Base-by-base conservation (phyloP, 2,329 filamentous ascomycete genomes). In the Didymella sp. region DNA sequence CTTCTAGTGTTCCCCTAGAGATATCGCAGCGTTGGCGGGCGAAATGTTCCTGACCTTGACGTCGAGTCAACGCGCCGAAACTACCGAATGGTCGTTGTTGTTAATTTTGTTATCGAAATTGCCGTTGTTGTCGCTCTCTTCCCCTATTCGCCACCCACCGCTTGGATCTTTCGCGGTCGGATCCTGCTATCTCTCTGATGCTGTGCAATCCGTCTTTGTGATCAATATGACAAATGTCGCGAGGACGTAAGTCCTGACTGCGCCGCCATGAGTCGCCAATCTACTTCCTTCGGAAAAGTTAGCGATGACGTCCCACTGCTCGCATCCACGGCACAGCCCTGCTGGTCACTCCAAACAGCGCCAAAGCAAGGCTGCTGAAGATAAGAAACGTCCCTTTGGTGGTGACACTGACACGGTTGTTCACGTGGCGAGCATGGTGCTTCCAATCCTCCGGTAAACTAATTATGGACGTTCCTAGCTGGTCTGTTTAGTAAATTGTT, bases 401-500 rank as follows among this genome's bases (percentile, higher is more conserved):
- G n/a, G 41, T 13, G 22, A 28, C n/a, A 37, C n/a, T 48, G 33
- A 56, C 40, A 45, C 15, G 24, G 24, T 41, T 12, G 41, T 42
- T 42, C 35, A 35, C 42, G 42, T 51, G 42, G 37, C 27, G 21
- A 17, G n/a, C 47, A 27, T 27, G 12, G 47, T 46, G 35, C 17
- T 35, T 19, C 53, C 53, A 41, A 24, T 24, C 8, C 42, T 17
- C 27, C 43, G 53, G 53, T 42, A 56, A 28, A 28, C 47, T 51
- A 56, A 24, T 47, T 15, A 22, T 51, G 27, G 27, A 22, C 13
- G 6, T 30, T 27, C 17, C 42, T 27, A 41, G 33, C 19, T 51
- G 24, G 19, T 28, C 12, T 25, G 22, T 11, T 27, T 30, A 27
- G 19, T 38, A 21, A 4, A 22, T n/a, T 30, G 27, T 30, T 30